These are phyloP conservation scores for Yarrowia galli DNA, from an alignment of 1,139 yeast species.

Conservation along the genomic window DNA sequence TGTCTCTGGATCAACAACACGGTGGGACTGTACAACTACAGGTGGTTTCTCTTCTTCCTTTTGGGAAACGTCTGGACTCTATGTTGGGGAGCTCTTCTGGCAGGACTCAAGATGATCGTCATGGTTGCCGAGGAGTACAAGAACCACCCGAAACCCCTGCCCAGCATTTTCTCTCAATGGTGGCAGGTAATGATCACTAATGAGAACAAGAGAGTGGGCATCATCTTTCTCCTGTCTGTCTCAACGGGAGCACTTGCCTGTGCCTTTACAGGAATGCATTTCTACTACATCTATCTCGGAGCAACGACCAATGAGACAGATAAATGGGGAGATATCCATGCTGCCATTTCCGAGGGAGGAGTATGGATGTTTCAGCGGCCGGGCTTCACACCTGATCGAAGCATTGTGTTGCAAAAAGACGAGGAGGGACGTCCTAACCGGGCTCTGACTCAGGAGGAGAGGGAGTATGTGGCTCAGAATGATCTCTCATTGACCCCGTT, in stretches of 20 bases:
- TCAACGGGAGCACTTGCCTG: slow-evolving; percentile 61
- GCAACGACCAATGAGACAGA: slow-evolving; percentile 89
- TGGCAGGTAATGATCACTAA: slow-evolving; percentile 41
- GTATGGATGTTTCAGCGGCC: slow-evolving; percentile 51
- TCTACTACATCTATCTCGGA: slow-evolving; percentile 72
- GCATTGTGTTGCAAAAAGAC: slow-evolving; percentile 48
- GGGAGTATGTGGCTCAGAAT: slow-evolving; percentile 42
- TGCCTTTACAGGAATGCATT: slow-evolving; percentile 67
- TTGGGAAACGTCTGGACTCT: slow-evolving; percentile 63
- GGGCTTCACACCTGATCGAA: slow-evolving; percentile 42
- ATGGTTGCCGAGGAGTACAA: slow-evolving; percentile 24
- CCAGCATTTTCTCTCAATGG: slow-evolving; percentile 10
- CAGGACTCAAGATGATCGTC: slow-evolving; percentile 44
- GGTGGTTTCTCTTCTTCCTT: slow-evolving; percentile 72
- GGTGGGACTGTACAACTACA: slow-evolving; percentile 77
- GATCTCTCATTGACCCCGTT: slow-evolving; percentile 49
- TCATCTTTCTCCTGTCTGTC: slow-evolving; percentile 61
- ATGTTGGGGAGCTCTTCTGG: slow-evolving; percentile 64
- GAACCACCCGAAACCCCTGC: slow-evolving; percentile 3
- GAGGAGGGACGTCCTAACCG: slow-evolving; percentile 48
- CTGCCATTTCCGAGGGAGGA: slow-evolving; percentile 60
- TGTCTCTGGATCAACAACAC: slow-evolving; percentile 96
- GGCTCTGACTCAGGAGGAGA: slow-evolving; percentile 45
- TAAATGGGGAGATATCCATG: slow-evolving; percentile 81
- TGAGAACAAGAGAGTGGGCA: slow-evolving; percentile 58